phyloP scores from a whole-genome alignment of 345 rosid genomes.

The Ceriops zippeliana region DNA sequence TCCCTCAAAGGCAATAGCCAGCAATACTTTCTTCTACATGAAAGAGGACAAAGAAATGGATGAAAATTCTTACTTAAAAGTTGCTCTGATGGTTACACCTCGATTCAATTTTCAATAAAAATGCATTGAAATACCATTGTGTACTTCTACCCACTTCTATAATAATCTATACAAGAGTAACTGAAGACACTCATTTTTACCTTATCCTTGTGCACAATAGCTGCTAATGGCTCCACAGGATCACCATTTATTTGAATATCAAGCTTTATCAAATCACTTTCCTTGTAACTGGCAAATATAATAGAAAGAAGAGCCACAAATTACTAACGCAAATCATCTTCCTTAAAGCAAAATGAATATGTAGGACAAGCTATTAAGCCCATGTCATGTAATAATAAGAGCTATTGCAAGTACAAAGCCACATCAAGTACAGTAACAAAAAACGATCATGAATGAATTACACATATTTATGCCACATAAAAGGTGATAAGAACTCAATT shows the following conservation, averaged over 20 bases:
- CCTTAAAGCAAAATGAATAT: too few species aligned
- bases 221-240: slow-evolving; percentile 79
- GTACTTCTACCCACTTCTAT: too few species aligned
- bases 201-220: slow-evolving; percentile 94
- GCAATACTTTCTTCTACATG: too few species aligned
- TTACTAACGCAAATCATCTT: too few species aligned
- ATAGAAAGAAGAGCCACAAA: not conserved
- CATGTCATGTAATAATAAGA: not conserved
- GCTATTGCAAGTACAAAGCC: too few species aligned
- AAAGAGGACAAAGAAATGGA: too few species aligned
- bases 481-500: too few species aligned
- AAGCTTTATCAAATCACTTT: slow-evolving; percentile 78
- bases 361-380: not conserved
- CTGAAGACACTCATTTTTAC: slow-evolving; percentile 26
- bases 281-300: slow-evolving; percentile 59
- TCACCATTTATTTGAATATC: slow-evolving; percentile 89
- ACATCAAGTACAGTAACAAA: too few species aligned
- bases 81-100: too few species aligned
- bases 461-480: too few species aligned
- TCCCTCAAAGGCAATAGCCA: too few species aligned
- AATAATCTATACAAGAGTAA: not conserved
- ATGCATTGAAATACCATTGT: not conserved
- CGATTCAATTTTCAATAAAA: not conserved
- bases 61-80: too few species aligned
- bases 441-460: not conserved